Base-by-base conservation (phyloP, 2,329 filamentous ascomycete species). In the Periconia digitata region DNA sequence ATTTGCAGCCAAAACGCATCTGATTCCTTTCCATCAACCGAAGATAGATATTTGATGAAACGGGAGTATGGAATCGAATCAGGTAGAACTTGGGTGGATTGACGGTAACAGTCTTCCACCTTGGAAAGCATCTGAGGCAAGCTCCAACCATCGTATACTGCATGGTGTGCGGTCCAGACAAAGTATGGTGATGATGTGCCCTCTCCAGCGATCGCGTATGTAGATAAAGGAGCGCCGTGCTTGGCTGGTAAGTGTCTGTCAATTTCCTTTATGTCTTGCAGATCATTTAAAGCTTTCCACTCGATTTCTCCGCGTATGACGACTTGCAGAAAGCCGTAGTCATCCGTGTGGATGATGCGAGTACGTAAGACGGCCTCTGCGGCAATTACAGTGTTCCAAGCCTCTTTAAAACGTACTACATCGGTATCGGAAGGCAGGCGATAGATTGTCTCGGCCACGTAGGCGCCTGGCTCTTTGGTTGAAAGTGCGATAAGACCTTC, bases 281-380 rank as follows among this genome's bases (percentile, higher is more conserved):
- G 40, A 34, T 53, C 43, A 2, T 45, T 38, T 15, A 63, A 38
- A 8, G 50, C 36, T 6, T 53, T 47, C 66, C 65, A 69, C 16
- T 54, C 29, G 1, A 55, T 48, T 7, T 46, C 46, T 20, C 63
- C 60, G 20, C 55, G 55, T 15, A 69, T 37, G 1, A 69, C 66
- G n/a, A 67, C 61, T 41, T 70, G 67, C 3, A 70, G 13, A 43
- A 67, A 69, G 12, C 66, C 67, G 39, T 50, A 56, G n/a, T 59
- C 45, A 17, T 67, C 63, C 6, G 58, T 62, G 29, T 64, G 63
- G 4, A 69, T 53, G 22, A 70, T 59, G 4, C 77, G 71, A 20
- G 78, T 80, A 17, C 78, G 70, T 7, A 81, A 62, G 24, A 79
- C 77, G 18, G 74, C 70, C 37, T 76, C 66, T 22, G 72, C 64